Conservation (phyloP, 129 eudicot genomes). For the Pulicaria dysenterica region DNA sequence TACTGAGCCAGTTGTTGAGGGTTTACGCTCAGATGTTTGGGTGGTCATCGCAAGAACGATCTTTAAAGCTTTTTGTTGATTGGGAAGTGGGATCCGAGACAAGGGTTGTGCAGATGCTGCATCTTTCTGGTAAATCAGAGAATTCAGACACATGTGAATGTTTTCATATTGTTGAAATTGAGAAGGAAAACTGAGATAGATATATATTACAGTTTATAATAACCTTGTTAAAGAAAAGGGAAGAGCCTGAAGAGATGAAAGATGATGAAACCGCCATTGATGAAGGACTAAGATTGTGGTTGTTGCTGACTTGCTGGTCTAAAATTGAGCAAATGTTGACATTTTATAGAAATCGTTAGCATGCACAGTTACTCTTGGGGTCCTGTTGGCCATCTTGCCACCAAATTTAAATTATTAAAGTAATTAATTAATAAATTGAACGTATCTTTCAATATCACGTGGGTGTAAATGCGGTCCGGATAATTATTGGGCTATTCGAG, state of each 20-base stretch:
- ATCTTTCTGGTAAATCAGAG: slow-evolving; percentile 47
- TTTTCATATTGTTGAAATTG: neutral
- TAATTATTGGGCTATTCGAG: too few relatives aligned
- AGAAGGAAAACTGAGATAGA: neutral
- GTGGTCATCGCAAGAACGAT: slow-evolving; percentile 68
- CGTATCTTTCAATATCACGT: too few relatives aligned
- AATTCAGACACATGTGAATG: neutral
- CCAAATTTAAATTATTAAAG: too few relatives aligned
- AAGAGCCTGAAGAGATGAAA: slow-evolving; percentile 6
- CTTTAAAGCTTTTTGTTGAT: slow-evolving; percentile 30
- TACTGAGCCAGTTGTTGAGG: slow-evolving; percentile 77
- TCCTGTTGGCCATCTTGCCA: too few relatives aligned
- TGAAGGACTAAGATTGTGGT: neutral
- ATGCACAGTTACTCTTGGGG: too few relatives aligned
- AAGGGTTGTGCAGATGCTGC: slow-evolving; percentile 45
- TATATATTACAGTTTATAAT: neutral
- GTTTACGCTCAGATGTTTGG: slow-evolving; percentile 56
- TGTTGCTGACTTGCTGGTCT: neutral
- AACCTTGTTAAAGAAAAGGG: slow-evolving; percentile 20
- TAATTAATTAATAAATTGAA: too few relatives aligned
- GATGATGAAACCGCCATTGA: slow-evolving; percentile 10
- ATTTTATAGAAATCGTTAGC: too few relatives aligned
- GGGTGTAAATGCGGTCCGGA: too few relatives aligned
- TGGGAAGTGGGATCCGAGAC: slow-evolving; percentile 26
- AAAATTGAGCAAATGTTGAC: neutral